These are phyloP conservation scores for Fusarium sublunatum DNA, from an alignment of 2,329 filamentous ascomycete species.

Conservation along the genomic window DNA sequence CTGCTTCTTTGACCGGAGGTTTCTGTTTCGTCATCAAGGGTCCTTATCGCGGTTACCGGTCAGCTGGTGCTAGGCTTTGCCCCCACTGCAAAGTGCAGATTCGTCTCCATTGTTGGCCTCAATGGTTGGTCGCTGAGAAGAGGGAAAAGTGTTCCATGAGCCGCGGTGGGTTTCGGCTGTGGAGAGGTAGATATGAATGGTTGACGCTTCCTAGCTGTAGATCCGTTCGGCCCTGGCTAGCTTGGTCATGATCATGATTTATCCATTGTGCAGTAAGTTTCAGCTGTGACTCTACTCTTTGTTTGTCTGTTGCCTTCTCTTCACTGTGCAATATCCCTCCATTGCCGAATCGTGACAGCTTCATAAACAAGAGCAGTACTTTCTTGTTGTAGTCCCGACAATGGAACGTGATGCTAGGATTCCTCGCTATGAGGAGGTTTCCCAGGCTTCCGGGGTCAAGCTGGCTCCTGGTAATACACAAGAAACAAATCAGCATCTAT, in stretches of 20 bases:
- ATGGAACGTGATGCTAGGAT: conserved; percentile 34
- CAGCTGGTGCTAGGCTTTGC: conserved; percentile 12
- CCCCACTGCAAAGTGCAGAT: conserved; percentile 26
- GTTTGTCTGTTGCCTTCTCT: conserved; percentile 4
- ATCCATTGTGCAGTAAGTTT: conserved; percentile 12
- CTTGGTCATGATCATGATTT: no score
- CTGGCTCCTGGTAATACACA: conserved; percentile 16
- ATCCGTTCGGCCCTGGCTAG: conserved; percentile 4
- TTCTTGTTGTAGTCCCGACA: neutral
- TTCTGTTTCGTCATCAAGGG: conserved; percentile 26
- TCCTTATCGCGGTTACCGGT: conserved; percentile 11
- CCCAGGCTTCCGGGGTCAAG: conserved; percentile 29
- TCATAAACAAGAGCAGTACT: conserved; percentile 5
- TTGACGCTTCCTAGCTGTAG: conserved; percentile 20
- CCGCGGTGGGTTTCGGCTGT: conserved; percentile 32
- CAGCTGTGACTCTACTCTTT: conserved; percentile 14
- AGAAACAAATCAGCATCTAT: conserved; percentile 30
- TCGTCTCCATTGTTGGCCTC: conserved; percentile 19
- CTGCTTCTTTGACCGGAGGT: neutral
- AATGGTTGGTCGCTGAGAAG: conserved; percentile 12
- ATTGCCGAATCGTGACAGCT: conserved; percentile 6
- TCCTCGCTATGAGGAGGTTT: conserved; percentile 36
- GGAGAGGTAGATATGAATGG: conserved; percentile 31
- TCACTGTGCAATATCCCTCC: conserved; percentile 2
- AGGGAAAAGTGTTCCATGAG: conserved; percentile 32